Percentiles rank a stretch among this genome's conserved stretches.
phyloP scores from a whole-genome alignment of 2,329 filamentous ascomycete species.

The Pestalotiopsis sp. region DNA sequence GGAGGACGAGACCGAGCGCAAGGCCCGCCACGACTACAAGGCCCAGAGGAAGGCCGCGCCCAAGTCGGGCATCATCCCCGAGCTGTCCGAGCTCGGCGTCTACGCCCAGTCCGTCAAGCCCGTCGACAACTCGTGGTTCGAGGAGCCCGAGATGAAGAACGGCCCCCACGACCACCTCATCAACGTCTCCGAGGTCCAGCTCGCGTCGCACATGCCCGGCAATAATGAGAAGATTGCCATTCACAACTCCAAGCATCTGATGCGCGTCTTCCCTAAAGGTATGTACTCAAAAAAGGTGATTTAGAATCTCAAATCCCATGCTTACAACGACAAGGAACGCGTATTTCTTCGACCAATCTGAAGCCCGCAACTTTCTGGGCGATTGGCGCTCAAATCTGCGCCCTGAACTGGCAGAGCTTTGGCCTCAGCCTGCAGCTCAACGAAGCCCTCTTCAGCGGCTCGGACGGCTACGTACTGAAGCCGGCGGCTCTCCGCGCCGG shows the following conservation, averaged over 20 bases:
- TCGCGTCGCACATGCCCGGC: slow-evolving; percentile 53
- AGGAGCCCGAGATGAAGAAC: slow-evolving; percentile 40
- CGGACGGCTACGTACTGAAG: slow-evolving; percentile 68
- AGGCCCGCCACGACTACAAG: slow-evolving; percentile 55
- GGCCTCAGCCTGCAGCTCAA: slow-evolving; percentile 69
- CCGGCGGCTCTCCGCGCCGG: slow-evolving; percentile 60
- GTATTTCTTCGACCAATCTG: slow-evolving; percentile 68
- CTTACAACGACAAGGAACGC: slow-evolving; percentile 45
- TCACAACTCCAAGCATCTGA: slow-evolving; percentile 69
- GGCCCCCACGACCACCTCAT: slow-evolving; percentile 38
- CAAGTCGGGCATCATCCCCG: slow-evolving; percentile 59
- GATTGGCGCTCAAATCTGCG: slow-evolving; percentile 69
- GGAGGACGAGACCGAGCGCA: slow-evolving; percentile 41
- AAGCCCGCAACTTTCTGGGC: slow-evolving; percentile 67
- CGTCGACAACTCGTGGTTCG: slow-evolving; percentile 66
- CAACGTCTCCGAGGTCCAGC: slow-evolving; percentile 68
- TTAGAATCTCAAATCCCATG: not conserved
- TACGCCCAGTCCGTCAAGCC: slow-evolving; percentile 74
- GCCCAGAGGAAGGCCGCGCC: slow-evolving; percentile 52
- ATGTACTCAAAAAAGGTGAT: not conserved
- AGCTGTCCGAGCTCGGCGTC: slow-evolving; percentile 67
- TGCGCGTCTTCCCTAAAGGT: slow-evolving; percentile 70
- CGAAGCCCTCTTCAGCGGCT: slow-evolving; percentile 67
- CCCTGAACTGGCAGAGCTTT: slow-evolving; percentile 72
- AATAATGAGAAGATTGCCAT: slow-evolving; percentile 50